Evolutionary conservation across 805 yeast species (phyloP).

Genomic region (Brettanomyces custersianus): DNA sequence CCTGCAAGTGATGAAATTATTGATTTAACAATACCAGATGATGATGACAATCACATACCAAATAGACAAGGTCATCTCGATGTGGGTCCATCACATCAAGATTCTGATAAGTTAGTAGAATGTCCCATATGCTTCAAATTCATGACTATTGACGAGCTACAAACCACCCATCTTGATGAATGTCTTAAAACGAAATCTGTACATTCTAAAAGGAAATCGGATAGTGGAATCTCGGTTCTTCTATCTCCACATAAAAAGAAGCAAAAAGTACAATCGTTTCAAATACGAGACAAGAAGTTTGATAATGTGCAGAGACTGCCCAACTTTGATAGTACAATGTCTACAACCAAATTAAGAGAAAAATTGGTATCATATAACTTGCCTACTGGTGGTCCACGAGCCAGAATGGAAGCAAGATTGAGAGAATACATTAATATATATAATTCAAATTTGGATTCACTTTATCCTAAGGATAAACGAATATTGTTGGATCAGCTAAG

Average conservation of each 20-base stretch:
- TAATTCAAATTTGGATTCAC: conserved; percentile 75
- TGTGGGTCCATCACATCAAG: not conserved
- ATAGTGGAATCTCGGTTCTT: conserved; percentile 8
- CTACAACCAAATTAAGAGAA: conserved; percentile 51
- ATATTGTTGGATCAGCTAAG: conserved; percentile 46
- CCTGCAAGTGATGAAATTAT: not conserved
- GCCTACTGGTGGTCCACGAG: conserved; percentile 54
- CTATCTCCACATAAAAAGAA: conserved; percentile 1
- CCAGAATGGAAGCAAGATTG: conserved; percentile 59
- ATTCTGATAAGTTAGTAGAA: conserved; percentile 29
- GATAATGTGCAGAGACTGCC: conserved; percentile 33
- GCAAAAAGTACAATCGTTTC: conserved; percentile 5
- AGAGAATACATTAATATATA: conserved; percentile 68
- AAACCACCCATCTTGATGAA: conserved; percentile 51
- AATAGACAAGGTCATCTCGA: not conserved
- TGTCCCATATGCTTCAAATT: conserved; percentile 61
- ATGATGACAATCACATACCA: not conserved
- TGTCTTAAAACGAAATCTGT: conserved; percentile 31
- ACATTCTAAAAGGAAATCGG: not conserved
- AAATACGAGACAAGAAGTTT: conserved; percentile 16
- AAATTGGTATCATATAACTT: conserved; percentile 47
- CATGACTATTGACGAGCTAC: conserved; percentile 48
- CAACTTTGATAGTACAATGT: conserved; percentile 53
- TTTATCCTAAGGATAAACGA: conserved; percentile 49
- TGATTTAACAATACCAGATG: not conserved